Percentiles rank a stretch among this genome's conserved stretches.
phyloP scores from a whole-genome alignment of 371 early-diverging fungal genomes.

The Mortierella sp. region DNA sequence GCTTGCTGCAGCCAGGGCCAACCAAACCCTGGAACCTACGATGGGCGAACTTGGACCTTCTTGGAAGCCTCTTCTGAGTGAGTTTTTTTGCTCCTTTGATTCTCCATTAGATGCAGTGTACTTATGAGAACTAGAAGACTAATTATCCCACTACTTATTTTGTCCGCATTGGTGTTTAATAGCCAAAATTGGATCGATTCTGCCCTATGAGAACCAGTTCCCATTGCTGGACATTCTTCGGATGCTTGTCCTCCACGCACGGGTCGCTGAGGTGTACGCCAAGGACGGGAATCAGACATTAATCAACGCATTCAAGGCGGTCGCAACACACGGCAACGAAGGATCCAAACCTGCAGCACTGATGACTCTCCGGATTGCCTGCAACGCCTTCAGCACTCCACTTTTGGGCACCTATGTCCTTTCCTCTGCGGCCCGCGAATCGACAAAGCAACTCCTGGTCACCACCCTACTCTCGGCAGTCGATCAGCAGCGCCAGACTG shows the following conservation, averaged over 20 bases:
- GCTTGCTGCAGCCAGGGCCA: slow-evolving; percentile 40
- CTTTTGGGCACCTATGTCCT: slow-evolving; percentile 66
- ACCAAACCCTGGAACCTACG: slow-evolving; percentile 37
- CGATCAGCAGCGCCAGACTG: slow-evolving; percentile 70
- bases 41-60: slow-evolving; percentile 42
- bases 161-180: slow-evolving; percentile 5
- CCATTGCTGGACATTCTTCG: slow-evolving; percentile 78
- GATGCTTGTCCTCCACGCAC: slow-evolving; percentile 62
- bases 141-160: not conserved
- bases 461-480: slow-evolving; percentile 70
- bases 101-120: not conserved
- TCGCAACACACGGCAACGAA: slow-evolving; percentile 39
- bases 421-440: slow-evolving; percentile 64
- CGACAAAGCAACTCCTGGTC: slow-evolving; percentile 72
- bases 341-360: slow-evolving; percentile 59
- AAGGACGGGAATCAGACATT: slow-evolving; percentile 60
- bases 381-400: slow-evolving; percentile 70
- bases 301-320: slow-evolving; percentile 50
- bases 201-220: slow-evolving; percentile 69
- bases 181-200: slow-evolving; percentile 56
- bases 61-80: slow-evolving; percentile 62
- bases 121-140: not conserved
- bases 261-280: slow-evolving; percentile 63
- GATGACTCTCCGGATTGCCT: slow-evolving; percentile 73
- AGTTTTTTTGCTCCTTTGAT: slow-evolving; percentile 17